Evolutionary conservation across 2,329 filamentous ascomycete species (phyloP), one percentile per base, ranked within the genome.

Genomic region (Xylaria sp.): DNA sequence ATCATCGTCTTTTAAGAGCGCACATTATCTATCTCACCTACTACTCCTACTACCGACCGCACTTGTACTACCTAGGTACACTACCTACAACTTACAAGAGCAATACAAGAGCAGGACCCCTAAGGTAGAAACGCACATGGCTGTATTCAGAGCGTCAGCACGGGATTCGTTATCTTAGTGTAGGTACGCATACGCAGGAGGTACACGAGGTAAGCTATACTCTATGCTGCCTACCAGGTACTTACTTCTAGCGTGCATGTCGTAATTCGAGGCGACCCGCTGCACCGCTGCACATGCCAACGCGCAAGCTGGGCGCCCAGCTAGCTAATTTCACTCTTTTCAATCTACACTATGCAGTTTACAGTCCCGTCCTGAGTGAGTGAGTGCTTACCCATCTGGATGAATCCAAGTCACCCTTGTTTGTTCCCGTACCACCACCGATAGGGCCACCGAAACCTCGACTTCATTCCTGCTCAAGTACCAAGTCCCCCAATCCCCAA

Each of bases 201-300:
- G 29, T 7, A 3, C 29, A 31, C 29, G 7, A 3, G 29, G 7
- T 31, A 31, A 4, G 29, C 29, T 7, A 31, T 31, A n/a, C n/a
- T n/a, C n/a, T n/a, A n/a, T n/a, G n/a, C n/a, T n/a, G n/a, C 5
- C 50, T 27, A n/a, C 31, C 42, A 60, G 9, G 44, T 59, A 47
- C 29, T n/a, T 50, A 39, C 3, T 22, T 56, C 15, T 31, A 53
- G 29, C 10, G 50, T 17, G 39, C n/a, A 31, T 27, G 15, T 31
- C 29, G 44, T n/a, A 58, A 44, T 63, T 51, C 50, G 22, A 29
- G 31, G 57, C 29, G 60, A 47, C 60, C 65, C 56, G 65, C 65
- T 61, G 39, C 51, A 53, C 65, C 56, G 65, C 65, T 61, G 39
- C 51, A 53, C 36, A 58, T 67, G 49, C 61, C 62, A 58, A 54